Base-by-base conservation (phyloP, 2,329 filamentous ascomycete species). In the Aspergillus glaucus region DNA sequence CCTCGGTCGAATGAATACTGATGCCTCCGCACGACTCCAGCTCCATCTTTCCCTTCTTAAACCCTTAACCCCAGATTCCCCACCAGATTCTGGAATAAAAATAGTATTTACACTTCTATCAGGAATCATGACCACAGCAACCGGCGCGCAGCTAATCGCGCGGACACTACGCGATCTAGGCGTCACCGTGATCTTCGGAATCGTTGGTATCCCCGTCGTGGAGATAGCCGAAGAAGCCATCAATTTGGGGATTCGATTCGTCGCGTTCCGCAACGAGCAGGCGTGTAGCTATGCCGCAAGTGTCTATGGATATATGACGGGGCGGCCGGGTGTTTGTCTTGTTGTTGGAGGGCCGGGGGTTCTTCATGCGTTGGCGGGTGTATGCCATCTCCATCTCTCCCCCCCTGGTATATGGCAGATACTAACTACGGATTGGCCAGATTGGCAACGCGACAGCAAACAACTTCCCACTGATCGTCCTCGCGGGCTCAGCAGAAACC, bases 301-400 rank as follows among this genome's bases (percentile, higher is more conserved):
- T 43, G 76, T 75, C 5, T 81, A 81, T 71, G 79, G 78, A 12
- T 82, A 80, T 54, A 67, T 81, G 55, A 80, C 76, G 3, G 78
- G 78, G 17, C 72, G 62, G 47, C 78, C 78, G 3, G 79, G 78
- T 3, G 75, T 81, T 8, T 81, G 78, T 58, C 67, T 81, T 36
- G 75, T 79, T n/a, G 79, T 82, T 2, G 79, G 79, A 45, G 79
- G 79, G 7, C 79, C 79, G 6, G 79, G 79, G 19, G 76, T 82
- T 12, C 63, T 81, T 19, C 79, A 81, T 68, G 76, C 76, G 9
- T 73, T 81, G 64, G 76, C 79, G 51, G 79, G 79, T 41, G 75
- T 77, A 69, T 47, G 73, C 59, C 46, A 15, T 15, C 15, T 15
- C 46, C 45, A 44, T 14, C 9, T 17, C 10, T 17, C 2, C 17